A percentile compares a stretch with the other conserved stretches of the same genome.
phyloP scores from a whole-genome alignment of 2,329 filamentous ascomycete species.

The Penicillium sp. region DNA sequence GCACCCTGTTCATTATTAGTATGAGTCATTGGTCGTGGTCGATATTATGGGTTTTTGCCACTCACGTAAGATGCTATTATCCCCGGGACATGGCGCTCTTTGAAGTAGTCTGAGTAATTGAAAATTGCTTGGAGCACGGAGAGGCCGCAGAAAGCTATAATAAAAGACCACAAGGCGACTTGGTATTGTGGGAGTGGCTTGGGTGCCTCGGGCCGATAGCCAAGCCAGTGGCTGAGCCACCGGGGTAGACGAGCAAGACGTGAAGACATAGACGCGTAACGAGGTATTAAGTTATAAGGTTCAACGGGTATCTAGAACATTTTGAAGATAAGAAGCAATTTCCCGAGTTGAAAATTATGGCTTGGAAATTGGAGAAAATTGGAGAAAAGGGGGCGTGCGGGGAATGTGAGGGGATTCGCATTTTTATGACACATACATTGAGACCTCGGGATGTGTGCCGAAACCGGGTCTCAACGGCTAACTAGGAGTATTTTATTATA shows the following conservation, averaged over 20 bases:
- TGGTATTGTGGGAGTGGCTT: conserved; percentile 26
- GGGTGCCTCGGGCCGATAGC: conserved; percentile 26
- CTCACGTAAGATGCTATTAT: conserved; percentile 32
- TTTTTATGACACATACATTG: conserved; percentile 5
- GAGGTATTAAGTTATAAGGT: not conserved
- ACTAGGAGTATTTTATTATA: too few relatives aligned
- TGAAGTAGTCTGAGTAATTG: conserved; percentile 30
- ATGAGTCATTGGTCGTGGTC: not conserved
- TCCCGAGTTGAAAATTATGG: too few relatives aligned
- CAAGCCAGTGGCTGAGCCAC: conserved; percentile 32
- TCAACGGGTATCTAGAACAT: not conserved
- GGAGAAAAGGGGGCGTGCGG: conserved; percentile 13
- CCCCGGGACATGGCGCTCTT: conserved; percentile 25
- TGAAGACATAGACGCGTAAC: conserved; percentile 11
- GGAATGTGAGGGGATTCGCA: not conserved
- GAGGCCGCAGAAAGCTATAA: conserved; percentile 29
- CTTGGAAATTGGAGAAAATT: not conserved
- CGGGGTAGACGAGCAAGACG: conserved; percentile 27
- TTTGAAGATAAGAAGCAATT: not conserved
- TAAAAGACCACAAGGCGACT: conserved; percentile 30
- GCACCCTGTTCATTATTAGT: conserved; percentile 23
- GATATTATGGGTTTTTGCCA: not conserved
- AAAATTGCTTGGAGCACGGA: conserved; percentile 28
- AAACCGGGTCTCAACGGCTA: too few relatives aligned
- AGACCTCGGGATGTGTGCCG: too few relatives aligned